A percentile compares a stretch with the other conserved stretches of the same genome.
Conservation (phyloP, 2,329 filamentous ascomycete genomes). For the Triangularia setosa region DNA sequence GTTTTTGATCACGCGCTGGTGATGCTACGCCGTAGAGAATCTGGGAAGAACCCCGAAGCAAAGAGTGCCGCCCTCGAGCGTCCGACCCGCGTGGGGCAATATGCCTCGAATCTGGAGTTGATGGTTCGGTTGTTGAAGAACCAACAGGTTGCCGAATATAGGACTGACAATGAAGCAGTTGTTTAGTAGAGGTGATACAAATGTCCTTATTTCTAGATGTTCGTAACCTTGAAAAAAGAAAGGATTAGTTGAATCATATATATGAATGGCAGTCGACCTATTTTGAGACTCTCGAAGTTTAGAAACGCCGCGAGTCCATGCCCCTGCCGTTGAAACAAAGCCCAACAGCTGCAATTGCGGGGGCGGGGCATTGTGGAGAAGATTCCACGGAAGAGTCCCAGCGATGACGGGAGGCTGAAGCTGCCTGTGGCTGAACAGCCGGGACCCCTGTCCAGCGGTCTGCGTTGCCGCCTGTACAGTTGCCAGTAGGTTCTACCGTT, state of each 20-base stretch:
- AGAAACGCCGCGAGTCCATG: background rate
- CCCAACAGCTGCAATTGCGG: background rate
- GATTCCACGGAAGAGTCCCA: background rate
- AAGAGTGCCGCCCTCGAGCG: slow-evolving; percentile 9
- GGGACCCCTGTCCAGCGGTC: slow-evolving; percentile 1
- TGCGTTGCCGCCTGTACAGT: slow-evolving; percentile 12
- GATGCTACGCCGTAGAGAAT: background rate
- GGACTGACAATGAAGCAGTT: background rate
- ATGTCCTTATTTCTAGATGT: background rate
- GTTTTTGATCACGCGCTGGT: slow-evolving; percentile 4
- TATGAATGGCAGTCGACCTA: background rate
- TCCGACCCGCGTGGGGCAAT: slow-evolving; percentile 2
- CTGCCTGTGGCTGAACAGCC: background rate
- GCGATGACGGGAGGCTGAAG: slow-evolving; percentile 6
- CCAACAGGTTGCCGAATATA: background rate
- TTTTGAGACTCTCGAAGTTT: background rate
- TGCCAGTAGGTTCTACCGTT: slow-evolving; percentile 20
- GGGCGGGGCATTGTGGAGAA: background rate
- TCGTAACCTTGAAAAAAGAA: background rate
- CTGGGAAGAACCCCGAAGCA: background rate
- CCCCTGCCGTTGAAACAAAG: background rate
- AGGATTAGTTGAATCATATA: background rate
- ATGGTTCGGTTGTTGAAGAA: background rate
- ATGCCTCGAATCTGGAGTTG: background rate
- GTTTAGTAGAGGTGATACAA: background rate